Percentiles rank a stretch among this genome's conserved stretches.
Conservation (phyloP, 306 rosid genomes). For the Cucurbita argyrosperma region DNA sequence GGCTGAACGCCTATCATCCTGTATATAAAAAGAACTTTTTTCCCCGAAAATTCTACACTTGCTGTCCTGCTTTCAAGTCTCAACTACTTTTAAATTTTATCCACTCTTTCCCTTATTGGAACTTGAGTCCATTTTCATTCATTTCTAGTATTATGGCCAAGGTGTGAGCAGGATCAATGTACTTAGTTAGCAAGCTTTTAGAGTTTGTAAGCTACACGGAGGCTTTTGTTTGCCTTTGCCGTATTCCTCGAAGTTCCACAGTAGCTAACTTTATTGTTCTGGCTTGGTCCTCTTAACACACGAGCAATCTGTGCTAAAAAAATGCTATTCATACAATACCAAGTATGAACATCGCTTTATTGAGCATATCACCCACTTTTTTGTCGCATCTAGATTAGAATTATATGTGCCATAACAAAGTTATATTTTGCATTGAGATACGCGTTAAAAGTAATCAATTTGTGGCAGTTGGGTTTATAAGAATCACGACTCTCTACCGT, state of each 20-base stretch:
- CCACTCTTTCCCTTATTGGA: not conserved
- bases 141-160: not conserved
- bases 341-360: not conserved
- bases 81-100: not conserved
- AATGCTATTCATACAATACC: not conserved
- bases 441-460: not conserved
- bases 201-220: not conserved
- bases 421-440: slow-evolving; percentile 1
- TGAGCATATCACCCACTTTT: not conserved
- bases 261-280: not conserved
- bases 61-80: not conserved
- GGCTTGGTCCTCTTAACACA: not conserved
- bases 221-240: not conserved
- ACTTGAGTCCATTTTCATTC: not conserved
- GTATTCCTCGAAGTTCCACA: not conserved
- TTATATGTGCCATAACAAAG: not conserved
- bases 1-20: not conserved
- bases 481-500: too few relatives aligned
- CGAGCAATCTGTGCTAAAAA: not conserved
- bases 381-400: not conserved
- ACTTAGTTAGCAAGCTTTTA: not conserved
- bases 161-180: not conserved
- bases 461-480: not conserved
- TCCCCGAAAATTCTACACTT: not conserved
- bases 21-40: not conserved